These are phyloP conservation scores for Juglanconis juglandina DNA, from an alignment of 2,329 filamentous ascomycete genomes.

Conservation along the genomic window DNA sequence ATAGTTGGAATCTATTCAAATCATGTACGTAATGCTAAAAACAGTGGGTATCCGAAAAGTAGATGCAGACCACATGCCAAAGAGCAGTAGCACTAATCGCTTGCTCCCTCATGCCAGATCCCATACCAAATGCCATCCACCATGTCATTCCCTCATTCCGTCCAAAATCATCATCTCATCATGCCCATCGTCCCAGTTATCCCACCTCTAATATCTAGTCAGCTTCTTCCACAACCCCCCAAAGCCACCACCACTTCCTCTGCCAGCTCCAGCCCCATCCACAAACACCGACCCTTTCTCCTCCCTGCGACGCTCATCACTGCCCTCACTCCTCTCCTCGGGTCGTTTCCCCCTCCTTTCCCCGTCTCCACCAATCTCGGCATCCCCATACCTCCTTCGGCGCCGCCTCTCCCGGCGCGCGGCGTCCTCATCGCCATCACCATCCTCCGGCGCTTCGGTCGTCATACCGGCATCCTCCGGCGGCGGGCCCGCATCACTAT, in stretches of 20 bases:
- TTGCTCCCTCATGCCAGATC: neutral
- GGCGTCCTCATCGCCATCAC: conserved; percentile 48
- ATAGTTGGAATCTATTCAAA: neutral
- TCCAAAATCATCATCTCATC: neutral
- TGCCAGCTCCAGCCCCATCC: conserved; percentile 44
- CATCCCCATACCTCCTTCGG: conserved; percentile 41
- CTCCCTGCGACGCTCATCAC: conserved; percentile 40
- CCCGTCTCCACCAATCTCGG: conserved; percentile 26
- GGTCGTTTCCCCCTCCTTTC: conserved; percentile 25
- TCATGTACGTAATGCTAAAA: neutral
- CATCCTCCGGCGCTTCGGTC: conserved; percentile 33
- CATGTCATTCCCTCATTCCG: neutral
- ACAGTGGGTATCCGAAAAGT: neutral
- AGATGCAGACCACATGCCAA: neutral
- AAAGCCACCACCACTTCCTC: conserved; percentile 34
- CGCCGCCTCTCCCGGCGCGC: conserved; percentile 48
- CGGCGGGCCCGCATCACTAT: conserved; percentile 59
- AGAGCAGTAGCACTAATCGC: neutral
- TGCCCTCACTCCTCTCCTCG: conserved; percentile 37
- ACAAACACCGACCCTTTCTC: conserved; percentile 39
- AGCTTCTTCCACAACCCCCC: conserved; percentile 60
- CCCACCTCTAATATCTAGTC: conserved; percentile 27
- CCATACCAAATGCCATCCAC: neutral
- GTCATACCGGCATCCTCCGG: conserved; percentile 39
- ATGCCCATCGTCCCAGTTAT: neutral